Base-by-base conservation (phyloP, 306 rosid species). In the Cucumis melo region DNA sequence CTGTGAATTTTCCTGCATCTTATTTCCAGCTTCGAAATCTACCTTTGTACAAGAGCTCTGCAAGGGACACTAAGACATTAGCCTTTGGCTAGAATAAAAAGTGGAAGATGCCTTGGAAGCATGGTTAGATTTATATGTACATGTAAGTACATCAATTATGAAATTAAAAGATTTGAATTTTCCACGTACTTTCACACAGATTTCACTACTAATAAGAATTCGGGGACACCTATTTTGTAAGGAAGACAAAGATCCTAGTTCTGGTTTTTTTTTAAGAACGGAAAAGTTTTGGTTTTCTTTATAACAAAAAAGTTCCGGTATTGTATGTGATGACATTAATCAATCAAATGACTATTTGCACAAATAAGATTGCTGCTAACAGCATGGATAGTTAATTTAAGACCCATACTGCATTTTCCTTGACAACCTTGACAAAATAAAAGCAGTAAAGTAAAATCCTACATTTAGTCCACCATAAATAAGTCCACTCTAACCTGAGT, bases 41-140 rank as follows among this genome's bases (percentile, higher is more conserved):
- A 94, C 97, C 89, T 83, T 95, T 17, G 98, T 91, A 85, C 91
- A 92, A 75, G 99, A 92, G 88, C 97, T 95, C 98, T 91, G 93
- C 88, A 82, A 79, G 84, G 85, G 62, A 81, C 82, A 87, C 66
- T 85, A 88, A 17, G 80, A 78, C 85, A 57, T 34, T 66, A 83
- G 82, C 78, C 75, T 72, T 58, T 66, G 24, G 63, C 74, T 46
- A 82, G 87, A 85, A 67, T 65, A 83, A 76, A 73, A 53, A 81
- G 56, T 62, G 78, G 78, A 83, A 82, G 65, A 82, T 78, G 80
- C 62, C 84, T 81, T 34, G 21, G 24, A 62, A 76, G 54, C 68
- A 73, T 34, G 56, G 8, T 5, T 13, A 21, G 8, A 16, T 72
- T 57, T 41, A 46, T 2, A 15, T 14, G 76, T 13, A 27, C 44